A percentile compares a stretch with the other conserved stretches of the same genome.
Conservation (phyloP, 2,329 filamentous ascomycete genomes). For the Neonectria magnoliae region DNA sequence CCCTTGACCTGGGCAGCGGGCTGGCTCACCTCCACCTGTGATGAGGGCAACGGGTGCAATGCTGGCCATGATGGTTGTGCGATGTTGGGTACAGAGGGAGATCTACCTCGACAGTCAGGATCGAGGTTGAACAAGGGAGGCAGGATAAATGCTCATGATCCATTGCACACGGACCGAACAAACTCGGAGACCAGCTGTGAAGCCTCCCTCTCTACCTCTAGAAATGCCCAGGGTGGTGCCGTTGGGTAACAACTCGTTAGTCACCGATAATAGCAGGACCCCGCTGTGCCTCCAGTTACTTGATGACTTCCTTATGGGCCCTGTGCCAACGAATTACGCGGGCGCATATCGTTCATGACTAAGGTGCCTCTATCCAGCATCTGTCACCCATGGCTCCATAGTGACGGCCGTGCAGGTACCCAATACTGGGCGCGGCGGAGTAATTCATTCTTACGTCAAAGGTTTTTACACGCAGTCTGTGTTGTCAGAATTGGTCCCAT, state of each 20-base stretch:
- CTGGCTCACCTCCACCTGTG: not conserved
- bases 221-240: not conserved
- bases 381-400: no score
- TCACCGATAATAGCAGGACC: no score
- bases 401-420: no score
- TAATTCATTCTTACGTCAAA: conserved; percentile 1
- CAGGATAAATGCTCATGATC: not conserved
- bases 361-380: no score
- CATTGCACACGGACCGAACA: not conserved
- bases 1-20: not conserved
- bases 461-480: not conserved
- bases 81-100: not conserved
- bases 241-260: not conserved
- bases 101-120: not conserved
- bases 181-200: not conserved
- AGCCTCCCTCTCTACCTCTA: not conserved
- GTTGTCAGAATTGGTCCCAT: not conserved
- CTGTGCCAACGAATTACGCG: no score
- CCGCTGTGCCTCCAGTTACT: no score
- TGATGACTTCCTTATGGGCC: not conserved
- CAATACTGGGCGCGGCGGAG: not conserved
- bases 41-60: not conserved
- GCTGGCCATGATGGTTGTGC: not conserved
- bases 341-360: no score
- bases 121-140: not conserved